Evolutionary conservation across 139 green algal species (phyloP), one percentile per base, ranked within the genome.

Genomic region (Haematococcus lacustris): DNA sequence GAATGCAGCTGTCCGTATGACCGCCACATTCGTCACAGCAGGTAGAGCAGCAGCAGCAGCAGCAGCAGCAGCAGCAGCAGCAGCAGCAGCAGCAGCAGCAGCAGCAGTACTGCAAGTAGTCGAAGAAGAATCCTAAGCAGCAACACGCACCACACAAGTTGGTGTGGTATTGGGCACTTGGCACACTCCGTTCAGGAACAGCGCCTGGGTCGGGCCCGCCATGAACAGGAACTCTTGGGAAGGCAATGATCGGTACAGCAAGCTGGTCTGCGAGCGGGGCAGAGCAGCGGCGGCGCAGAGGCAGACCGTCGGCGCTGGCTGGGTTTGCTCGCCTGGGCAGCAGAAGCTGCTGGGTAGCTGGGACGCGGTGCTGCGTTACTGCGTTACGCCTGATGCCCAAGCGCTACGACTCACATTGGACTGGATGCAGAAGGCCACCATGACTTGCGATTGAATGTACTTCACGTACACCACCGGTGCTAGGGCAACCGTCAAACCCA

Each of bases 401-500:
- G 47, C n/a, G n/a, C n/a, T n/a, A 21, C 47, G 13, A 71, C 60
- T 74, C 38, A 80, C 73, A 33, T 76, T 83, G 32, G 61, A 47
- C 59, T 76, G 69, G 1, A 50, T 5, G 77, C 72, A 83, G 65
- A 81, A 79, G 39, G 70, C 51, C 33, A 71, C 37, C 37, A 84
- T 57, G 21, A 82, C 21, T 13, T 13, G 47, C 13, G 13, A 28
- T 57, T 57, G 47, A 21, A 57, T 57, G 47, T 57, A 57, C 47
- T 13, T 21, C 47, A 57, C 47, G 21, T 57, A 57, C 17, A 81
- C 80, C 2, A 89, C 88, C 0, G 90, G 90, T 3, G 78, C 90
- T 63, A 95, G 57, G 57, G 84, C 78, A 37, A 88, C 78, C 0
- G 79, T 76, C 30, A 88, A 50, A 51, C 65, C 74, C 6, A 94